A percentile compares a stretch with the other conserved stretches of the same genome.
These are phyloP conservation scores for Eucalyptus pauciflora DNA, from an alignment of 345 rosid species.

Conservation along the genomic window DNA sequence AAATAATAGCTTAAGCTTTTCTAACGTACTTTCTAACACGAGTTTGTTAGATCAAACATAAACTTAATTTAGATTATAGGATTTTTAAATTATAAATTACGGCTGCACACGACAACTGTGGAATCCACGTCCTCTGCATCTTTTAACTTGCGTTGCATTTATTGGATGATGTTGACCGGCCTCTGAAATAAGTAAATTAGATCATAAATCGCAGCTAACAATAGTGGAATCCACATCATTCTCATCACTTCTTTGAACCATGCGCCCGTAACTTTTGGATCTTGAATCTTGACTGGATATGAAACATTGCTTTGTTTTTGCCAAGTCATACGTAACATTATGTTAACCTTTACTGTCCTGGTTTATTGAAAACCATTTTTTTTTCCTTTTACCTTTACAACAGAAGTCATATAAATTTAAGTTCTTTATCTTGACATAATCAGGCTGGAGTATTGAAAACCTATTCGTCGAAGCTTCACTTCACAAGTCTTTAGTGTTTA, in stretches of 20 bases:
- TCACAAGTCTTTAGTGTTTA: conserved; percentile 61
- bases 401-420: not conserved
- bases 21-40: not conserved
- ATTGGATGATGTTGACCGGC: not conserved
- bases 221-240: not conserved
- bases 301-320: not conserved
- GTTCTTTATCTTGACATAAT: not conserved
- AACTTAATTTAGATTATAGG: not conserved
- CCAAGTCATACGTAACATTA: not conserved
- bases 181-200: not conserved
- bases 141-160: not conserved
- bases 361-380: not conserved
- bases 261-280: not conserved
- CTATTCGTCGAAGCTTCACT: conserved; percentile 71
- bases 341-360: not conserved
- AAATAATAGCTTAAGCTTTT: not conserved
- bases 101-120: not conserved
- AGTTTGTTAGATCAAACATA: not conserved
- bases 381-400: not conserved
- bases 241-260: not conserved
- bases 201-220: not conserved
- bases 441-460: conserved; percentile 41
- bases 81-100: not conserved
- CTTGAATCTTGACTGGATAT: not conserved
- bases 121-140: not conserved